A percentile compares a stretch with the other conserved stretches of the same genome.
Evolutionary conservation across 371 early-diverging fungal genomes (phyloP).

Genomic region (Funneliformis caledonium): DNA sequence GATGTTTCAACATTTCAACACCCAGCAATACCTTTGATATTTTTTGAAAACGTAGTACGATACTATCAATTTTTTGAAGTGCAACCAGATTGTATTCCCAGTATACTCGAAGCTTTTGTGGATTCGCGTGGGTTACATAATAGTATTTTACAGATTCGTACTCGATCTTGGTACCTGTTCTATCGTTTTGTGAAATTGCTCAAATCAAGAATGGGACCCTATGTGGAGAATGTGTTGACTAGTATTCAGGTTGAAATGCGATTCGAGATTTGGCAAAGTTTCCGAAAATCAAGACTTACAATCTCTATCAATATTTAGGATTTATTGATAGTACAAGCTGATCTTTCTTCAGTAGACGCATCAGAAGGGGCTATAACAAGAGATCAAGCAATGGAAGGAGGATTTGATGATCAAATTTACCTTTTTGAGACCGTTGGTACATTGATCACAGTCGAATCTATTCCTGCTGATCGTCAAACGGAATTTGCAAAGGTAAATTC

Average conservation of each 20-base stretch:
- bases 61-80: conserved; percentile 79
- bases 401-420: conserved; percentile 86
- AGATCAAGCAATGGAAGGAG: conserved; percentile 57
- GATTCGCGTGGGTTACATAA: conserved; percentile 83
- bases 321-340: conserved; percentile 73
- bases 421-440: conserved; percentile 92
- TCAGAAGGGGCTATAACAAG: conserved; percentile 48
- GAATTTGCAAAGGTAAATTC: conserved; percentile 67
- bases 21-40: conserved; percentile 73
- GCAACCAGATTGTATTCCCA: conserved; percentile 70
- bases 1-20: conserved; percentile 82
- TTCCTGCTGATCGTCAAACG: conserved; percentile 73
- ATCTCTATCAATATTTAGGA: conserved; percentile 51
- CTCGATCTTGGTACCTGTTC: conserved; percentile 89
- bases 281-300: background rate
- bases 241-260: conserved; percentile 57
- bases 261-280: background rate
- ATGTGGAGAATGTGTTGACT: conserved; percentile 68
- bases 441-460: conserved; percentile 77
- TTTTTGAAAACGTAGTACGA: conserved; percentile 78
- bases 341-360: conserved; percentile 41
- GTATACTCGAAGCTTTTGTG: conserved; percentile 76
- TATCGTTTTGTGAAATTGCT: conserved; percentile 83
- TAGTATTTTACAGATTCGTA: conserved; percentile 68
- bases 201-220: conserved; percentile 63